phyloP scores from a whole-genome alignment of 495 filamentous ascomycete genomes.

The Aspergillus asperescens region DNA sequence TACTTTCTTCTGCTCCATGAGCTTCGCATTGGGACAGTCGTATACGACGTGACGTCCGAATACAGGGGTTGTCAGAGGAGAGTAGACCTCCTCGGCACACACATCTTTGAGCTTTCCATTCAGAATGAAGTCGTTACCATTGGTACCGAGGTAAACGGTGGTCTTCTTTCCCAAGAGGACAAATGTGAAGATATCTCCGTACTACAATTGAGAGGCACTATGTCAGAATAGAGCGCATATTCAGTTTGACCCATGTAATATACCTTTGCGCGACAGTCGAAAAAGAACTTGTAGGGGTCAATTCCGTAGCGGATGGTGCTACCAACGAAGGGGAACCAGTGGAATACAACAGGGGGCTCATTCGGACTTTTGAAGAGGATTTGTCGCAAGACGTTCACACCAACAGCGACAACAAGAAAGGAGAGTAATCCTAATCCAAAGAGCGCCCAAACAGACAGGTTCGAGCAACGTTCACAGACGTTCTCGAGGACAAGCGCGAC shows the following conservation, averaged over 20 bases:
- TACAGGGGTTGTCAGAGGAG: conserved; percentile 54
- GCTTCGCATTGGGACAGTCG: conserved; percentile 59
- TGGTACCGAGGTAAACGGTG: conserved; percentile 67
- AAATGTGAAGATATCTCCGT: conserved; percentile 73
- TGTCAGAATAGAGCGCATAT: conserved; percentile 1
- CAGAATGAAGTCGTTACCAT: conserved; percentile 81
- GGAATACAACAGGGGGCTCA: conserved; percentile 60
- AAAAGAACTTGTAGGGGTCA: conserved; percentile 60
- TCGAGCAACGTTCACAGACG: conserved; percentile 39
- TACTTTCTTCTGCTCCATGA: conserved; percentile 69
- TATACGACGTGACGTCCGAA: conserved; percentile 62
- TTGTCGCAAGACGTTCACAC: conserved; percentile 64
- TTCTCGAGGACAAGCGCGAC: conserved; percentile 33
- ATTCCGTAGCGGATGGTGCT: conserved; percentile 62
- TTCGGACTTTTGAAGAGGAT: conserved; percentile 62
- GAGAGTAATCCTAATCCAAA: conserved; percentile 25
- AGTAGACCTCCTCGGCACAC: conserved; percentile 62
- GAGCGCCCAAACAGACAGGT: conserved; percentile 31
- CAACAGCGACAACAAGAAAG: conserved; percentile 31
- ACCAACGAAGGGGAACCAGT: conserved; percentile 59
- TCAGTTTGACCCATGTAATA: neutral
- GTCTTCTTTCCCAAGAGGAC: conserved; percentile 69
- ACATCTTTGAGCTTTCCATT: conserved; percentile 81
- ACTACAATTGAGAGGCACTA: conserved; percentile 35
- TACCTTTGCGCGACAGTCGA: conserved; percentile 50